A percentile compares a stretch with the other conserved stretches of the same genome.
These are phyloP conservation scores for Xerocomellus intermedius DNA, from an alignment of 768 basidiomycete genomes.

Conservation along the genomic window DNA sequence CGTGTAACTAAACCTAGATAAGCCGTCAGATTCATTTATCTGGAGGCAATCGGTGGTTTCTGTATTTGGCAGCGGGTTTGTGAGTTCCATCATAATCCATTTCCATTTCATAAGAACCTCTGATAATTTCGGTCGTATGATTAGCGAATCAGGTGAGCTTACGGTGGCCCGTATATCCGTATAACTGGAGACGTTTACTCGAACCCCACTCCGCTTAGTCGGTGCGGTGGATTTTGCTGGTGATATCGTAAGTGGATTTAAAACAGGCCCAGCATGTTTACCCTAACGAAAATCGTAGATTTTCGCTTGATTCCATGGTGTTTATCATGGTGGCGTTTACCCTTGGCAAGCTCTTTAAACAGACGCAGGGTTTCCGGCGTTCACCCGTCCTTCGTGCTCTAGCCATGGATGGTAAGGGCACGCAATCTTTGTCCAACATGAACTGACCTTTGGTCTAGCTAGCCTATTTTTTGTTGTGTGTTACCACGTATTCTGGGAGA, in stretches of 20 bases:
- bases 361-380: not conserved
- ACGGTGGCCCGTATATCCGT: not conserved
- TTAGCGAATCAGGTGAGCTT: not conserved
- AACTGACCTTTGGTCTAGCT: not conserved
- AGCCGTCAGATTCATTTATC: not conserved
- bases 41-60: not conserved
- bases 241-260: not conserved
- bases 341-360: not conserved
- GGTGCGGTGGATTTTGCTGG: not conserved
- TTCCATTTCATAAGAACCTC: not conserved
- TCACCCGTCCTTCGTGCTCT: constrained; percentile 3
- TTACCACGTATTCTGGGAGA: not conserved
- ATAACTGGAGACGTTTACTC: not conserved
- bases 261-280: too few relatives aligned
- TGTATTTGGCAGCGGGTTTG: not conserved
- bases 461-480: not conserved
- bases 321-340: not conserved
- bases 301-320: not conserved
- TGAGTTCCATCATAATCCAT: not conserved
- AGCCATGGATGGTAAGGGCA: constrained; percentile 9
- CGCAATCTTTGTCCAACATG: not conserved
- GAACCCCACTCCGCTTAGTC: not conserved
- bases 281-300: not conserved
- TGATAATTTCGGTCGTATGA: not conserved
- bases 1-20: not conserved